Conservation (phyloP, 129 eudicot genomes). For the Flaveria bidentis region DNA sequence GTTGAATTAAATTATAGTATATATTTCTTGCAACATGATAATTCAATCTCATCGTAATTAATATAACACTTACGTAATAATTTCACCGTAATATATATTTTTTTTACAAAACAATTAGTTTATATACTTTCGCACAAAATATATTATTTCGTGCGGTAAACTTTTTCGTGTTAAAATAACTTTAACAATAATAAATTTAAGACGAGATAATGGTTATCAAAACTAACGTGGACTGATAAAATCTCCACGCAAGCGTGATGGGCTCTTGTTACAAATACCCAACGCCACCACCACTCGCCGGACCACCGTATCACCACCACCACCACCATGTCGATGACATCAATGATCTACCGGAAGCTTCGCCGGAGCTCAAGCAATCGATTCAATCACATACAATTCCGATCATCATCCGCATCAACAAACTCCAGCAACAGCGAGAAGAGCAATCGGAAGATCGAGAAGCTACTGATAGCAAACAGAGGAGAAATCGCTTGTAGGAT, state of each 20-base stretch:
- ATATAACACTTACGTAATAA: no score
- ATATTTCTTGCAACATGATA: no score
- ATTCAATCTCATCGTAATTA: no score
- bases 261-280: conserved; percentile 24
- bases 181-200: neutral
- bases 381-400: conserved; percentile 1
- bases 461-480: conserved; percentile 80
- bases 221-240: conserved; percentile 31
- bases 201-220: neutral
- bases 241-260: conserved; percentile 24
- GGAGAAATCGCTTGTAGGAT: conserved; percentile 96
- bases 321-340: conserved; percentile 48
- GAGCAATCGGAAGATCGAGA: conserved; percentile 56
- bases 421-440: conserved; percentile 29
- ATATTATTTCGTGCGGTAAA: no score
- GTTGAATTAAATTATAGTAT: no score
- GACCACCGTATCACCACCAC: neutral
- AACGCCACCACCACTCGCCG: neutral
- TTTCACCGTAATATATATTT: no score
- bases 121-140: no score
- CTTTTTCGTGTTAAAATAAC: no score
- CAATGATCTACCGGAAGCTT: conserved; percentile 51
- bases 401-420: conserved; percentile 13
- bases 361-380: conserved; percentile 27
- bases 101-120: no score